Base-by-base conservation (phyloP, 768 basidiomycete genomes). In the Mycena alexandri region DNA sequence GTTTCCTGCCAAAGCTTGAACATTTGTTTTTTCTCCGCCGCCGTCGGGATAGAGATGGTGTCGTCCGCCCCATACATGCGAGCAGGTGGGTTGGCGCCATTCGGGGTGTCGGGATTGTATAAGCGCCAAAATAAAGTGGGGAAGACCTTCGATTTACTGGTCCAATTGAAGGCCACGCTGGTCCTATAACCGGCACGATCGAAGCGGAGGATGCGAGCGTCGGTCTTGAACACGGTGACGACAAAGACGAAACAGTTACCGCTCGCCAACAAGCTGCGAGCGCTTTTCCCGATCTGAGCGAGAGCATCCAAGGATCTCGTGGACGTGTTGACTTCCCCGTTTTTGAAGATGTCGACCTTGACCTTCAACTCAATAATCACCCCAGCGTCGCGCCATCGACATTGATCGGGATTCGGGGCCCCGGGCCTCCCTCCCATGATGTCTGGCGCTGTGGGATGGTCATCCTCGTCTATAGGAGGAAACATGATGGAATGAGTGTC, bases 51-150 rank as follows among this genome's bases (percentile, higher is more conserved):
- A 3, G 58, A 66, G 24, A 60, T 46, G 34, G 58, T 59, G 22
- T 51, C 47, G 42, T 66, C 65, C 19, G 46, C n/a, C 41, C 65
- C 65, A 19, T 46, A 41, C 51, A 66, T 54, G n/a, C 48, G 36
- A 0, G 47, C 7, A 5, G 5, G 34, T 6, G 12, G 7, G 34
- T 36, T 12, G 34, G 34, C 7, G 7, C 7, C 34, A 36, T 5
- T 4, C 2, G 10, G 8, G 34, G 22, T 6, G 22, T 29, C 61
- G 24, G 52, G 48, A 25, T 52, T 50, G 51, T 66, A 66, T 1
- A 66, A 25, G 33, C 64, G 57, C 34, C 47, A 60, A 16, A 59
- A 46, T 24, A 66, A 60, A 2, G 13, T n/a, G 22, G 64, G 57
- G 34, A 66, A n/a, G 42, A 54, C 12, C 2, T 43, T 1, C 1